Base-by-base conservation (phyloP, 2,329 filamentous ascomycete species). In the Berkeleyomyces basicola region DNA sequence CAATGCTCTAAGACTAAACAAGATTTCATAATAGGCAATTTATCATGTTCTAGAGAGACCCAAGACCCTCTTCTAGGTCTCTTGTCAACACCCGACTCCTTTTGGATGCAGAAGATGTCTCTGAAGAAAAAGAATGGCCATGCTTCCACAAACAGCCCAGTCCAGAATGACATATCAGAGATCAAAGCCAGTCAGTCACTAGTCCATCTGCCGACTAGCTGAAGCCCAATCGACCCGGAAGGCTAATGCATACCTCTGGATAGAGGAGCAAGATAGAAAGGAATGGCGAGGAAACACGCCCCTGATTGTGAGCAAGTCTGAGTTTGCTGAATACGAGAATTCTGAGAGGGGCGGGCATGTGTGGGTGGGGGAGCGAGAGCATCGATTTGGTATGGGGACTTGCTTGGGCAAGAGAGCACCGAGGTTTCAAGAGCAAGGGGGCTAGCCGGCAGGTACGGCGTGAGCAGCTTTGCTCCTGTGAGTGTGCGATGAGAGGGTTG, bases 311-410 rank as follows among this genome's bases (percentile, higher is more conserved):
- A 42, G 46, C 43, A 42, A 61, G 46, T 44, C 23, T 14, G 60
- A 40, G 23, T 58, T 61, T 57, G 16, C 53, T 47, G 60, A 61
- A 61, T 61, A 61, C 60, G 60, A 61, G 60, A 49, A 53, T 55
- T 51, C 53, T 7, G 47, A 57, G 60, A 53, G 60, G 60, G 36
- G 39, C 37, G 49, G 31, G 49, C 37, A n/a, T 14, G 39, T 39
- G 43, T 60, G 44, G 46, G 42, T n/a, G 23, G 40, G 42, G 44
- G 44, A 42, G 58, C 36, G 58, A 47, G 11, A 49, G 43, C 39
- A 51, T 47, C 36, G 44, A 23, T 61, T 23, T 40, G 36, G 31
- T 16, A 61, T 61, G 5, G 58, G 49, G 43, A 61, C 2, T 23
- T 23, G 23, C 23, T 23, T 55, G 14, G 33, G 33, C 49, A 7